Percentiles rank a stretch among this genome's conserved stretches.
Evolutionary conservation across 495 filamentous ascomycete genomes (phyloP).

Genomic region (Penicillium odoratum): DNA sequence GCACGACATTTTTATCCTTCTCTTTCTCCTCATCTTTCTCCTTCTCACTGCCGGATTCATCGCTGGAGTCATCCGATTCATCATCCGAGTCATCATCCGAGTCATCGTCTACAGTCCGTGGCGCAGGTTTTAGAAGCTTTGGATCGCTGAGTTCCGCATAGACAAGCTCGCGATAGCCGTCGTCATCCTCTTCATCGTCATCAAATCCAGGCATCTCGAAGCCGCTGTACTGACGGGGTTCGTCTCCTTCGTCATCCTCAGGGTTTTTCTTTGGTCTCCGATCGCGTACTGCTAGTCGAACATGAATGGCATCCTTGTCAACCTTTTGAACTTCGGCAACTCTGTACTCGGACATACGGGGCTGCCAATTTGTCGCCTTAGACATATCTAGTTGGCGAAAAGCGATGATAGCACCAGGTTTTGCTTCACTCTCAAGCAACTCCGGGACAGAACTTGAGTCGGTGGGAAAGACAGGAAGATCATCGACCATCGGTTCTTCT

Average conservation of each 20-base stretch:
- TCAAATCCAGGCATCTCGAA: conserved; percentile 67
- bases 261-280: conserved; percentile 48
- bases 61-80: too few species aligned
- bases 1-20: conserved; percentile 19
- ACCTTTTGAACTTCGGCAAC: conserved; percentile 64
- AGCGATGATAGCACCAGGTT: conserved; percentile 68
- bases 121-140: conserved; percentile 53
- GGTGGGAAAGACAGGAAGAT: conserved; percentile 67
- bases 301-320: conserved; percentile 48
- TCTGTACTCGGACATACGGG: conserved; percentile 64
- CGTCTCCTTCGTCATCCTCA: conserved; percentile 49
- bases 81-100: not conserved
- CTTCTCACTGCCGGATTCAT: too few species aligned
- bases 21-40: not conserved
- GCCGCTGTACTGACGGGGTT: conserved; percentile 58
- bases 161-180: conserved; percentile 51
- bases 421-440: conserved; percentile 54
- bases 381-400: conserved; percentile 79
- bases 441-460: conserved; percentile 57
- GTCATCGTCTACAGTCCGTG: conserved; percentile 7
- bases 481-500: conserved; percentile 37
- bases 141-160: conserved; percentile 62
- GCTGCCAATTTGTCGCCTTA: conserved; percentile 74
- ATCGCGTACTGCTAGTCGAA: conserved; percentile 73
- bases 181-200: conserved; percentile 53